Percentiles rank a stretch among this genome's conserved stretches.
Evolutionary conservation across 768 basidiomycete genomes (phyloP).

Genomic region (Solioccasus polychromus): DNA sequence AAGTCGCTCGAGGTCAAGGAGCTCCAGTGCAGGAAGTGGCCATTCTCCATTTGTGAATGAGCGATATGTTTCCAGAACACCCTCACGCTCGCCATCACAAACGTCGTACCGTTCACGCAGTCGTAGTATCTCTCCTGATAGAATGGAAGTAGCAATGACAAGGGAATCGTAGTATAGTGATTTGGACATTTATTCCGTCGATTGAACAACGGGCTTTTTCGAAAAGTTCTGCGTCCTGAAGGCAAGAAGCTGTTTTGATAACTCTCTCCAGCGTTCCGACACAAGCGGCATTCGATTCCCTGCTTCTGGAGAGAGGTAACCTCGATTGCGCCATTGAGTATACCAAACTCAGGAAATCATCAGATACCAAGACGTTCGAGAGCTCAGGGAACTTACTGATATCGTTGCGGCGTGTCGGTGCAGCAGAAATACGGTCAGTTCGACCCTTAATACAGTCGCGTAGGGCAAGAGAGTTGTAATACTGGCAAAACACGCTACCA

Average conservation of each 20-base stretch:
- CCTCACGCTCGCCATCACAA: constrained; percentile 37
- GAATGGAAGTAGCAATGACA: constrained; percentile 42
- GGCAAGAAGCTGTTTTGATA: constrained; percentile 58
- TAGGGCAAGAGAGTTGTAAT: constrained; percentile 84
- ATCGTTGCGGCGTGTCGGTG: constrained; percentile 82
- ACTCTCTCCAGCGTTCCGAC: constrained; percentile 65
- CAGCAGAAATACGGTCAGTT: constrained; percentile 67
- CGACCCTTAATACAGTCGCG: constrained; percentile 73
- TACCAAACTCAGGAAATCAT: constrained; percentile 63
- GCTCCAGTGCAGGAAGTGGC: constrained; percentile 21
- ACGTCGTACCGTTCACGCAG: constrained; percentile 52
- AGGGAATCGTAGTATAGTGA: constrained; percentile 14
- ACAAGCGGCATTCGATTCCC: constrained; percentile 59
- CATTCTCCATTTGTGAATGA: constrained; percentile 44
- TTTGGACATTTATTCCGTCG: constrained; percentile 18
- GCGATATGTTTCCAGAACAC: constrained; percentile 64
- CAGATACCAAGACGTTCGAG: constrained; percentile 2
- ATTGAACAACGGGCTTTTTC: constrained; percentile 20
- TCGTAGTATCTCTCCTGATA: constrained; percentile 56
- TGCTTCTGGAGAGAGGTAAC: constrained; percentile 65
- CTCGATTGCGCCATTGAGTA: constrained; percentile 66
- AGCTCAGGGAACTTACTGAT: constrained; percentile 55
- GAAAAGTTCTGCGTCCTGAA: constrained; percentile 42
- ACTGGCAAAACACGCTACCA: constrained; percentile 85
- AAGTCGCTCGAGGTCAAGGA: constrained; percentile 25